Conservation (phyloP, 1,139 yeast species). For the Chernovozyma aurita region DNA sequence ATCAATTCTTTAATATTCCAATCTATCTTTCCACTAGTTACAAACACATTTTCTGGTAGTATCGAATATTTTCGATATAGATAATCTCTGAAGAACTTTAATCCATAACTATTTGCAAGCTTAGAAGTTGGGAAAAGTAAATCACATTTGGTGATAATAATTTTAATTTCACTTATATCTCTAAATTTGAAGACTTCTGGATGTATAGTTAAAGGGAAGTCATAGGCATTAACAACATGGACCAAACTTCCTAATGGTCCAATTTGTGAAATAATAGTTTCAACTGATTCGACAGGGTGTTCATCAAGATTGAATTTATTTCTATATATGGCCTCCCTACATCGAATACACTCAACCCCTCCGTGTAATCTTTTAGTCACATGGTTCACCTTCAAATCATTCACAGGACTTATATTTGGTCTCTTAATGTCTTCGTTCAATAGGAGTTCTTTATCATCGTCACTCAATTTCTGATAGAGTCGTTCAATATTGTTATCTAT, state of each 20-base stretch:
- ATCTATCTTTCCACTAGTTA: conserved; percentile 44
- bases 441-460: conserved; percentile 25
- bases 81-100: conserved; percentile 42
- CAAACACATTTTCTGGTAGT: conserved; percentile 41
- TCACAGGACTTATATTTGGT: not conserved
- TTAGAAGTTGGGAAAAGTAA: conserved; percentile 35
- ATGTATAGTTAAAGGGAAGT: conserved; percentile 62
- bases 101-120: conserved; percentile 32
- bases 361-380: not conserved
- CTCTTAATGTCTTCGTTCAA: conserved; percentile 12
- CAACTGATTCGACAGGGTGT: conserved; percentile 31
- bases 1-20: conserved; percentile 48
- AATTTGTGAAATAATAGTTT: conserved; percentile 34
- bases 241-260: conserved; percentile 51
- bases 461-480: conserved; percentile 1
- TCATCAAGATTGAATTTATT: conserved; percentile 19
- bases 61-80: conserved; percentile 37
- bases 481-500: not conserved
- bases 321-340: conserved; percentile 48
- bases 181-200: conserved; percentile 33
- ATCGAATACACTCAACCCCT: conserved; percentile 42
- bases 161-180: conserved; percentile 34
- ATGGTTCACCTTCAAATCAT: not conserved
- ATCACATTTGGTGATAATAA: conserved; percentile 59
- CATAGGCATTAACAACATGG: conserved; percentile 60